These are phyloP conservation scores for Heracleum sosnowskyi DNA, from an alignment of 129 eudicot species.

Conservation along the genomic window DNA sequence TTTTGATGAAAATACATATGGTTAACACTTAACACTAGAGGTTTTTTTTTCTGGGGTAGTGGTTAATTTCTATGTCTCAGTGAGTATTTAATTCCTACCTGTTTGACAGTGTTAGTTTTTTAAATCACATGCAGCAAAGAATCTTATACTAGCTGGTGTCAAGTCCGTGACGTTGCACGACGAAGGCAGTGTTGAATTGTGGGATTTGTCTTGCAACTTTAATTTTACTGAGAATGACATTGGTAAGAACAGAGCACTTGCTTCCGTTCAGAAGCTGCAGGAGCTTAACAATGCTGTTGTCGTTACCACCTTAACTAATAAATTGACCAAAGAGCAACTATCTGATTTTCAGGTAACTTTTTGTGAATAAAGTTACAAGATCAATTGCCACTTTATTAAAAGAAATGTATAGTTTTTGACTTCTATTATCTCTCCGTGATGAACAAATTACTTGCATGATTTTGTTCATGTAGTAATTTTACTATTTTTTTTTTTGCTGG, in stretches of 20 bases:
- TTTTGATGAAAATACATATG: neutral
- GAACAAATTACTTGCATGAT: neutral
- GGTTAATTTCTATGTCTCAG: neutral
- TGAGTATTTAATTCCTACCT: neutral
- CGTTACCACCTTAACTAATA: conserved; percentile 59
- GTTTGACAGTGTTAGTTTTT: neutral
- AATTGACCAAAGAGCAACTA: conserved; percentile 69
- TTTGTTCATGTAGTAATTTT: neutral
- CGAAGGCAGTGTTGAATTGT: conserved; percentile 77
- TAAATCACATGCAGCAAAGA: conserved; percentile 56
- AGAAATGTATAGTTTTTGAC: neutral
- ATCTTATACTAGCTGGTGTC: conserved; percentile 87
- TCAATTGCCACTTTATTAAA: neutral
- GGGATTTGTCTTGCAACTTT: conserved; percentile 94
- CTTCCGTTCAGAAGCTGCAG: conserved; percentile 84
- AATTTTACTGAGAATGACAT: conserved; percentile 71
- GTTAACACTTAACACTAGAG: neutral
- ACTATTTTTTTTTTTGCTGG: neutral
- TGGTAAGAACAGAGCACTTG: conserved; percentile 90
- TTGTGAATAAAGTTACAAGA: neutral
- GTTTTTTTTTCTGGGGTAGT: neutral
- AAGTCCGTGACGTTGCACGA: conserved; percentile 94
- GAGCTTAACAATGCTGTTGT: conserved; percentile 94
- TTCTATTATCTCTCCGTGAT: neutral
- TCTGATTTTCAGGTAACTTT: conserved; percentile 69